Base-by-base conservation (phyloP, 2,329 filamentous ascomycete species). In the Zymoseptoria ardabiliae region DNA sequence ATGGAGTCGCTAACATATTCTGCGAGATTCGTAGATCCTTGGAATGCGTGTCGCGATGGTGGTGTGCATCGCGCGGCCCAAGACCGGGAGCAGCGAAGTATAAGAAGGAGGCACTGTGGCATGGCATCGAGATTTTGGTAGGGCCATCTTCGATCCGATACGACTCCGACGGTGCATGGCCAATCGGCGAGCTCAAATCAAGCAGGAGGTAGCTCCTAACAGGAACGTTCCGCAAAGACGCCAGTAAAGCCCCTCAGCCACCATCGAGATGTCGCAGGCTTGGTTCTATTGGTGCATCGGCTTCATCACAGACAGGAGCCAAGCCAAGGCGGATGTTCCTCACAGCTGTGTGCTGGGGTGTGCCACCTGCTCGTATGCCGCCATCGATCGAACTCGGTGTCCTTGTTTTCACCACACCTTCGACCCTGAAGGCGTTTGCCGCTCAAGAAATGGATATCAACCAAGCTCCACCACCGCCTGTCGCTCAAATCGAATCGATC, bases 1-100 rank as follows among this genome's bases (percentile, higher is more conserved):
- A 41, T 13, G 50, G 21, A 48, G 55, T 30, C 23, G 13, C 13
- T 45, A 54, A 45, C 58, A 60, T 60, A 54, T 45, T 45, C 35
- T 45, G 35, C 35, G 13, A 13, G 35, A 45, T 45, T 17, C 5
- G 17, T 17, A 45, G 11, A 45, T 17, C 35, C 35, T n/a, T 45
- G 35, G 35, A 45, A 45, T 45, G 35, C 35, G 35, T n/a, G 35
- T 45, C 35, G 11, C 13, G 35, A 13, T 41, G 11, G 50, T 58
- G 28, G 52, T 58, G 50, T 54, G 5, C 35, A 45, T 45, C 35
- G 35, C 35, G 35, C 35, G 35, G 35, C 35, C 35, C 35, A 19
- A 50, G 50, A 35, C 21, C n/a, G 54, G 25, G 9, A 10, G 22
- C 19, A 54, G 52, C 52, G 19, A 30, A 25, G 52, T 20, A 30